phyloP scores from a whole-genome alignment of 2,329 filamentous ascomycete species.

The Neonectria faginata region DNA sequence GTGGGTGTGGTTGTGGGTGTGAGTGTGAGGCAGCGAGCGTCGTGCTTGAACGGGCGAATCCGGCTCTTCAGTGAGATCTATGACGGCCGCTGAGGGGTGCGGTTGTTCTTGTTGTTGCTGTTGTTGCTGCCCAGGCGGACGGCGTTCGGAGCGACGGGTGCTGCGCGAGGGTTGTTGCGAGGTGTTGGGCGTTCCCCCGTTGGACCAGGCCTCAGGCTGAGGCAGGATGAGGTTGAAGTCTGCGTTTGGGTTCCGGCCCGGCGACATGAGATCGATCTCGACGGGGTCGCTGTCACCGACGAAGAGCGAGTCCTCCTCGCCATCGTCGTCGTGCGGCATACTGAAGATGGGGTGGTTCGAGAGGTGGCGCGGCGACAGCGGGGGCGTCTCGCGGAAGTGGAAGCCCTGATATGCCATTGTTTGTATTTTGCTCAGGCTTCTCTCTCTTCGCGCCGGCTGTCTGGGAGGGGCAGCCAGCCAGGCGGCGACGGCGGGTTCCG shows the following conservation, averaged over 20 bases:
- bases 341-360: conserved; percentile 5
- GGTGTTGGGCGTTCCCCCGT: conserved; percentile 18
- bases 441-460: conserved; percentile 24
- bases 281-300: conserved; percentile 37
- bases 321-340: not conserved
- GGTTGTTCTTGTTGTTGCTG: conserved; percentile 13
- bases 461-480: not conserved
- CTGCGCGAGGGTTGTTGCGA: conserved; percentile 19
- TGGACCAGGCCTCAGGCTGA: conserved; percentile 23
- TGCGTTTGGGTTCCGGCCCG: conserved; percentile 1
- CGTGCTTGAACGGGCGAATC: conserved; percentile 58
- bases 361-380: not conserved
- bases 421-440: no score
- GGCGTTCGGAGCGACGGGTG: conserved; percentile 25
- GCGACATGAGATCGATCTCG: conserved; percentile 26
- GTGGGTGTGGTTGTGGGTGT: conserved; percentile 35
- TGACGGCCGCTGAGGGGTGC: conserved; percentile 49
- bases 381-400: not conserved
- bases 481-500: conserved; percentile 16
- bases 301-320: conserved; percentile 34
- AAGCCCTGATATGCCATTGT: not conserved
- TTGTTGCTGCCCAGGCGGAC: conserved; percentile 6
- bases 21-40: conserved; percentile 39
- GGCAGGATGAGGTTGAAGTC: conserved; percentile 36
- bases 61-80: conserved; percentile 64